These are phyloP conservation scores for Xylariaceae sp. DNA, from an alignment of 2,329 filamentous ascomycete genomes.

Conservation along the genomic window DNA sequence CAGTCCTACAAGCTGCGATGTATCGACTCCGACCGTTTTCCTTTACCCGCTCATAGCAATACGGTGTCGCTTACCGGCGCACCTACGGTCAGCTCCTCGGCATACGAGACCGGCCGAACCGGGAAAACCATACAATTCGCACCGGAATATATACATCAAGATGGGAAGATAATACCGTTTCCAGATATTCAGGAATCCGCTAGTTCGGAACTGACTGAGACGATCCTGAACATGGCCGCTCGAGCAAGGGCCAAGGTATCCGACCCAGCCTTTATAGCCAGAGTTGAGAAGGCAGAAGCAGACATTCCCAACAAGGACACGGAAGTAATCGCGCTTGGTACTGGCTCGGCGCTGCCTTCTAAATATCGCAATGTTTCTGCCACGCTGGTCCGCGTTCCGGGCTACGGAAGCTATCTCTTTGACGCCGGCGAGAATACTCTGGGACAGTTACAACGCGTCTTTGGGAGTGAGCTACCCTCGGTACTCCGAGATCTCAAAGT, in stretches of 20 bases:
- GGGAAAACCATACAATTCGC: constrained; percentile 47
- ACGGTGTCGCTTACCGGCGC: constrained; percentile 30
- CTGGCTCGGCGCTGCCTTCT: constrained; percentile 83
- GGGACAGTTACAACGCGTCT: constrained; percentile 76
- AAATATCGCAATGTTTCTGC: constrained; percentile 94
- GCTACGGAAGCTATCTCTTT: constrained; percentile 80
- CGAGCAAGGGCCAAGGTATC: constrained; percentile 37
- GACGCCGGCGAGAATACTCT: constrained; percentile 92
- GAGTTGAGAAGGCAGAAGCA: constrained; percentile 48
- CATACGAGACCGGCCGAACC: constrained; percentile 40
- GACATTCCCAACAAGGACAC: constrained; percentile 69
- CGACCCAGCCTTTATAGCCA: constrained; percentile 28
- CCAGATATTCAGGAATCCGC: constrained; percentile 45
- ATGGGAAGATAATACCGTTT: constrained; percentile 44
- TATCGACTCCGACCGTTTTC: constrained; percentile 71
- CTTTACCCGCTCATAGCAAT: constrained; percentile 63
- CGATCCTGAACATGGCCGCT: constrained; percentile 51
- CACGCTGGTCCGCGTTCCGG: constrained; percentile 79
- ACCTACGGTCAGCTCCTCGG: constrained; percentile 13
- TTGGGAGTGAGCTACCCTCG: constrained; percentile 60
- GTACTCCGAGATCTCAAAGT: constrained; percentile 73
- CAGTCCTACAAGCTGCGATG: constrained; percentile 66
- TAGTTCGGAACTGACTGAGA: constrained; percentile 36
- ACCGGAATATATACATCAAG: constrained; percentile 44
- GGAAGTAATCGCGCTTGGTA: constrained; percentile 84